Evolutionary conservation across 768 basidiomycete genomes (phyloP), one percentile per base, ranked within the genome.

Genomic region (Phaffia australis): DNA sequence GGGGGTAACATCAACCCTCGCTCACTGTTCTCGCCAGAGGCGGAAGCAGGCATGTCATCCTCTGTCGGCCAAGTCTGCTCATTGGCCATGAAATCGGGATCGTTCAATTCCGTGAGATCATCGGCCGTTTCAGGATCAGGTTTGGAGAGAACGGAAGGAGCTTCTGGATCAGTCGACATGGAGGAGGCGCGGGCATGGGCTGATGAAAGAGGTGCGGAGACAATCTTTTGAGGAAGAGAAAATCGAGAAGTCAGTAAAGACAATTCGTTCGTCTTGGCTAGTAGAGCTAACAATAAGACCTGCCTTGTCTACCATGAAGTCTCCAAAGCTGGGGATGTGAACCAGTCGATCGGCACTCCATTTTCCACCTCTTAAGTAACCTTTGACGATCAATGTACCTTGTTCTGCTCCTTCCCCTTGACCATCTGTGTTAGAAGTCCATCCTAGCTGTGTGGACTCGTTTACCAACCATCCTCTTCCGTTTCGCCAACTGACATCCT

Each of bases 61-160:
- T 97, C 91, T 0, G 91, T 94, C 0, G 94, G 94, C 93, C 94
- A 97, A 0, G 94, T 99, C 76, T 99, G 94, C 72, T 99, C 94
- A 74, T 94, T 95, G 47, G 81, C 84, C 76, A 95, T 81, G 65
- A 89, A 85, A 72, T 97, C 92, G 4, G 87, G 88, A 27, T 88
- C 84, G 74, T 94, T 92, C 59, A 82, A 85, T 1, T 90, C 91
- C 16, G 88, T 82, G 58, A 97, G 78, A 7, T 91, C 91, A 75
- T 97, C 93, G 0, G 87, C 88, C 0, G 83, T 80, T 46, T 76
- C 76, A 0, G 83, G 60, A 56, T 65, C 72, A 0, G 86, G 85
- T 71, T 86, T 84, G 0, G 85, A 86, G 19, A 94, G 75, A 48
- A 85, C 69, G 29, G 77, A 74, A 0, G 86, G 67, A 1, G 64